Evolutionary conservation across 2,329 filamentous ascomycete genomes (phyloP), one percentile per base, ranked within the genome.

Genomic region (Botryotinia calthae): DNA sequence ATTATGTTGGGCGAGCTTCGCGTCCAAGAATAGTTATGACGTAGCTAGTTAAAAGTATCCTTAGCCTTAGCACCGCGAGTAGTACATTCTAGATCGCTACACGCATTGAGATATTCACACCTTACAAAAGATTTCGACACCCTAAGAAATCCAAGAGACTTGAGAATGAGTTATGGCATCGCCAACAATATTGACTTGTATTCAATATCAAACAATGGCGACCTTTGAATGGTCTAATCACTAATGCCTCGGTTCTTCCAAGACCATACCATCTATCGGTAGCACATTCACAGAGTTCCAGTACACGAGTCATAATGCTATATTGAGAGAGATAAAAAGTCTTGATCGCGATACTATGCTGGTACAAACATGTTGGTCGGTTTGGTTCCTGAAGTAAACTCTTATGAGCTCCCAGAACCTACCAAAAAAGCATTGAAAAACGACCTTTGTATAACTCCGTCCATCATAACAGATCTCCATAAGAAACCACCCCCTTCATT

Each of bases 281-380:
- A 56, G 37, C 48, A 68, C 18, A 56, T 44, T 42, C 48, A 42
- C 5, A 44, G 54, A 56, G 7, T 31, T 56, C 65, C 42, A 10
- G 25, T 56, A 25, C 34, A 56, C 25, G 34, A 28, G 18, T 31
- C 65, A 25, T 22, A 18, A 54, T 42, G 22, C 40, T 42, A 10
- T 28, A 6, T 56, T 44, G 46, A 42, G 56, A 62, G 34, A 66
- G 34, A 74, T 65, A 76, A 67, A 74, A 77, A 74, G 75, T 77
- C 76, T 79, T 79, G 74, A 77, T 79, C 77, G 75, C 77, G 74
- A 78, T 76, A 79, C 76, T 78, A 79, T 80, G 78, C 77, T 76
- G 73, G 67, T 72, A 78, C 77, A 80, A 78, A 78, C 59, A 77
- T 76, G 75, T 75, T 76, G 76, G 75, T 74, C 64, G 70, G 67